Evolutionary conservation across 495 filamentous ascomycete species (phyloP), one percentile per base, ranked within the genome.

Genomic region (Podospora conica): DNA sequence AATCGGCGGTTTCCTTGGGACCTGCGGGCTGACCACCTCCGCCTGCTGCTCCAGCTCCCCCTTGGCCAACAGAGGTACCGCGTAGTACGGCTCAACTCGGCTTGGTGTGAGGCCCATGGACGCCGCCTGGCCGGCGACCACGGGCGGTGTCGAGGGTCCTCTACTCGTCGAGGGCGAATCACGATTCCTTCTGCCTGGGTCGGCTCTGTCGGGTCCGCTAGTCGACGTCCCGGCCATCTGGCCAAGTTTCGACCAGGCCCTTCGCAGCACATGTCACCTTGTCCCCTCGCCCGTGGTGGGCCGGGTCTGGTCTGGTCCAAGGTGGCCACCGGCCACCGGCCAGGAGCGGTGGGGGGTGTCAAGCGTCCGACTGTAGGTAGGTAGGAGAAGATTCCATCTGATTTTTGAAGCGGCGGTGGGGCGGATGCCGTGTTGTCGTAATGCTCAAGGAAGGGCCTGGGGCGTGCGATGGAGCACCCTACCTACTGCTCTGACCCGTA

Each of bases 1-100:
- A 64, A 64, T 64, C 62, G 55, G 62, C 62, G 62, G 62, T 64
- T 64, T 64, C 27, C 40, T 57, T 64, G 40, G 11, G 31, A 54
- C 48, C 23, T 28, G 53, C 33, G 59, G 59, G 29, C 59, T 31
- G 59, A 61, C 59, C 31, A 31, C 59, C 21, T 31, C 31, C 9
- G 25, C 22, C 8, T 58, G 54, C 58, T 10, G 18, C 18, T 59
- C n/a, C 18, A 25, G 27, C 57, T 59, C 10, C 10, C 23, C n/a
- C 23, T 59, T 11, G 57, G 10, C 25, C 20, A 56, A 10, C 54
- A 31, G 25, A 60, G 58, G 40, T 63, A 63, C 55, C 23, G 61
- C 61, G 55, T 20, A 23, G 61, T 58, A 64, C 63, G 63, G 63
- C 63, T 64, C 28, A 48, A 64, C 54, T 58, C 63, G 63, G 61